Base-by-base conservation (phyloP, 177 flowering plant species). In the Vitis hybrid region DNA sequence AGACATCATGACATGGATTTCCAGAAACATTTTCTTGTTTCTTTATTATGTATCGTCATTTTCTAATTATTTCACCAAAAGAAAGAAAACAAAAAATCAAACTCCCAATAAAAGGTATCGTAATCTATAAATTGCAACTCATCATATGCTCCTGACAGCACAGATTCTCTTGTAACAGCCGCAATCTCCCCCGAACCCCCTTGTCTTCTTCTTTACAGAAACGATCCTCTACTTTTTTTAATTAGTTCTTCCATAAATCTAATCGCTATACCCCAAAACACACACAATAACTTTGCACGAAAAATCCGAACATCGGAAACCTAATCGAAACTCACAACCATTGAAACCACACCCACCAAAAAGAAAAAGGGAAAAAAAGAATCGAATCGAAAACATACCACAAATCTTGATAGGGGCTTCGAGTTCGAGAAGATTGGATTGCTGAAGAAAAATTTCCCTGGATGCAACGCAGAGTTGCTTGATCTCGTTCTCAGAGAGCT, bases 381-480 rank as follows among this genome's bases (percentile, higher is more conserved):
- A n/a, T 10, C 3, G 21, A 34, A 34, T 17, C 2, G 60, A n/a
- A 15, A 32, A 19, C 49, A 48, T 77, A 87, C 90, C 90, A 56
- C 90, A 87, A 65, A 87, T 87, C 79, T 87, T 87, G 70, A 87
- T 83, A 62, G 90, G 90, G 13, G 90, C 88, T 80, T 83, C 83
- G 7, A 87, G 87, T 74, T 87, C 90, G 50, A 87, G 86, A 69
- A 87, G 77, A 76, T 80, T 85, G 54, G 90, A 86, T 59, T 87
- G 90, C 5, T 67, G 74, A 18, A 79, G 32, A 52, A 87, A 87
- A 67, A 85, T 83, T 2, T 87, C 87, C n/a, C 81, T 72, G 5
- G 90, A 70, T 45, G 75, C 77, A 8, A 72, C 65, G 48, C 87
- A 83, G 19, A 87, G 88, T 68, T 85, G 87, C 34, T 80, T 82